phyloP scores from a whole-genome alignment of 306 rosid genomes.

The Trifolium dubium region DNA sequence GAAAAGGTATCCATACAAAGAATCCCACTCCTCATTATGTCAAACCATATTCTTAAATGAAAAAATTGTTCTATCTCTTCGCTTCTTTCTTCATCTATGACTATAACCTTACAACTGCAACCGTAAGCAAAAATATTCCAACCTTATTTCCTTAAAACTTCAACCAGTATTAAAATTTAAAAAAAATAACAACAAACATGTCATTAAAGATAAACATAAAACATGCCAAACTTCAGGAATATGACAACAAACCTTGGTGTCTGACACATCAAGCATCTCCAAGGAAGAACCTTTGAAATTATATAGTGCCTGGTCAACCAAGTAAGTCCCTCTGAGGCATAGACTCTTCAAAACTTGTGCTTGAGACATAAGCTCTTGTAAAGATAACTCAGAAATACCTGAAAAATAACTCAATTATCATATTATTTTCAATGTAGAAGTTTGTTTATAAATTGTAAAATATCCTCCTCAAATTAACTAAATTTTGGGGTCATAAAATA shows the following conservation, averaged over 20 bases:
- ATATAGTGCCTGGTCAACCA: conserved; percentile 63
- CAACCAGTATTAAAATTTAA: conserved; percentile 18
- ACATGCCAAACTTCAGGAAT: conserved; percentile 33
- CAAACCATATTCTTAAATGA: not conserved
- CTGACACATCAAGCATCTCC: conserved; percentile 81
- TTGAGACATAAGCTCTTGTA: conserved; percentile 64
- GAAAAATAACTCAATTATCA: conserved; percentile 35
- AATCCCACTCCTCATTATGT: conserved; percentile 17
- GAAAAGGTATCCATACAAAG: conserved; percentile 1
- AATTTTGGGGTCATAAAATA: conserved; percentile 17
- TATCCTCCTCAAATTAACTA: conserved; percentile 23
- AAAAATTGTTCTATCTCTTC: not conserved
- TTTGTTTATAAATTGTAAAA: conserved; percentile 24
- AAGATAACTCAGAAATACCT: conserved; percentile 63
- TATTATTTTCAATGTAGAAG: conserved; percentile 21
- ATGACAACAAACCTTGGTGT: conserved; percentile 68
- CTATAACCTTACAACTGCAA: conserved; percentile 9
- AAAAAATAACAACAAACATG: conserved; percentile 37
- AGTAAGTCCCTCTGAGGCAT: conserved; percentile 69
- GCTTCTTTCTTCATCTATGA: conserved; percentile 8
- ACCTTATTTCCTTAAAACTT: conserved; percentile 24
- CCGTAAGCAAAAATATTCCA: conserved; percentile 26
- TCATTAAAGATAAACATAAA: conserved; percentile 21
- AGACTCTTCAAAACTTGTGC: conserved; percentile 67
- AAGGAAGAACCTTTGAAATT: conserved; percentile 69